These are phyloP conservation scores for Xenoacremonium recifei DNA, from an alignment of 2,329 filamentous ascomycete species.

Conservation along the genomic window DNA sequence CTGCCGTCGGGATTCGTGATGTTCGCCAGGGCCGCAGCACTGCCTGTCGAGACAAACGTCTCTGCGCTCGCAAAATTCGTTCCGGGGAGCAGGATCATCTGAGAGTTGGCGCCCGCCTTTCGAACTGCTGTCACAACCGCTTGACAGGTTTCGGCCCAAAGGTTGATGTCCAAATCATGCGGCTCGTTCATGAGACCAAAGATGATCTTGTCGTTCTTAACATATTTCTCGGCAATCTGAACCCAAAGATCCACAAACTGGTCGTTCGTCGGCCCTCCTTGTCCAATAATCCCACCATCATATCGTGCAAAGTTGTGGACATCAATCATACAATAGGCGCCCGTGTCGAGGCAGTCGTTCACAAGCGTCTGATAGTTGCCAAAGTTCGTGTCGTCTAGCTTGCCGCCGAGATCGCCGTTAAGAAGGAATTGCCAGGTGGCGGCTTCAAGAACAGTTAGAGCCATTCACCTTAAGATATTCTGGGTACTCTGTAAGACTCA, in stretches of 20 bases:
- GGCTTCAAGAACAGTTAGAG: constrained; percentile 28
- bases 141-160: constrained; percentile 62
- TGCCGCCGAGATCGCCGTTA: constrained; percentile 48
- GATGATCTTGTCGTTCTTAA: constrained; percentile 46
- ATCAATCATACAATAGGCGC: constrained; percentile 59
- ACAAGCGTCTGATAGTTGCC: constrained; percentile 54
- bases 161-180: constrained; percentile 54
- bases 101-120: constrained; percentile 58
- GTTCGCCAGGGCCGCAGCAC: constrained; percentile 47
- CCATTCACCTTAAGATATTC: not conserved
- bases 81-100: constrained; percentile 61
- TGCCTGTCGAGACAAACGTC: constrained; percentile 47
- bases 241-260: constrained; percentile 59
- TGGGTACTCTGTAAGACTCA: constrained; percentile 18
- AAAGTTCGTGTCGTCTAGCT: constrained; percentile 47
- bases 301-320: constrained; percentile 60
- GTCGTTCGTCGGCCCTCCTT: constrained; percentile 60
- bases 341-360: constrained; percentile 54
- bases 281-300: constrained; percentile 62
- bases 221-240: constrained; percentile 58
- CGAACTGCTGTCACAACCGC: constrained; percentile 65
- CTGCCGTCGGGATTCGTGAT: constrained; percentile 59
- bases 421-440: constrained; percentile 58
- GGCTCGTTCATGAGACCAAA: constrained; percentile 73
- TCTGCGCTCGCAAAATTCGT: constrained; percentile 56